These are phyloP conservation scores for Salix koriyanagi DNA, from an alignment of 345 rosid species.

Conservation along the genomic window DNA sequence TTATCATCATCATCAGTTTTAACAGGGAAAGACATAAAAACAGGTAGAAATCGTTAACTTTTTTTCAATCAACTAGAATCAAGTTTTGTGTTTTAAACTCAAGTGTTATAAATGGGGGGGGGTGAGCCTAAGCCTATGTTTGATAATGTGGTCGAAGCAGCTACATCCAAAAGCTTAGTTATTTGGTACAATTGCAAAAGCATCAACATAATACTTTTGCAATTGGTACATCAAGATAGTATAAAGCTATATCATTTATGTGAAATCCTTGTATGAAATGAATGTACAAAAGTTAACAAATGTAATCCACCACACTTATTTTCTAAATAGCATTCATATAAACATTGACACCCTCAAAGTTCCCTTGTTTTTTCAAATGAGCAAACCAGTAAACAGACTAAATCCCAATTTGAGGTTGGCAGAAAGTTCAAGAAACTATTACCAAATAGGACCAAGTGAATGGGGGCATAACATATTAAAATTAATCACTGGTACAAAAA, in stretches of 20 bases:
- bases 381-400: neutral
- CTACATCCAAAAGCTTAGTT: neutral
- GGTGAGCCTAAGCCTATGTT: neutral
- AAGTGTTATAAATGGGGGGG: neutral
- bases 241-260: neutral
- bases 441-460: neutral
- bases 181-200: neutral
- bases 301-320: neutral
- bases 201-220: neutral
- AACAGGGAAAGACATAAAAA: neutral
- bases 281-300: neutral
- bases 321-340: neutral
- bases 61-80: neutral
- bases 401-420: neutral
- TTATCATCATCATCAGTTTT: neutral
- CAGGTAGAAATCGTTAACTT: neutral
- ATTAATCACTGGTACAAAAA: neutral
- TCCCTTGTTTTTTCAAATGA: neutral
- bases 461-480: neutral
- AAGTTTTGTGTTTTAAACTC: neutral
- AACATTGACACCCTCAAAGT: neutral
- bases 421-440: neutral
- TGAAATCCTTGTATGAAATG: neutral
- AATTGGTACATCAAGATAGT: neutral
- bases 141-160: neutral